Evolutionary conservation across 148 eudicot genomes (phyloP), one percentile per base, ranked within the genome.

Genomic region (Camellia lanceoleosa): DNA sequence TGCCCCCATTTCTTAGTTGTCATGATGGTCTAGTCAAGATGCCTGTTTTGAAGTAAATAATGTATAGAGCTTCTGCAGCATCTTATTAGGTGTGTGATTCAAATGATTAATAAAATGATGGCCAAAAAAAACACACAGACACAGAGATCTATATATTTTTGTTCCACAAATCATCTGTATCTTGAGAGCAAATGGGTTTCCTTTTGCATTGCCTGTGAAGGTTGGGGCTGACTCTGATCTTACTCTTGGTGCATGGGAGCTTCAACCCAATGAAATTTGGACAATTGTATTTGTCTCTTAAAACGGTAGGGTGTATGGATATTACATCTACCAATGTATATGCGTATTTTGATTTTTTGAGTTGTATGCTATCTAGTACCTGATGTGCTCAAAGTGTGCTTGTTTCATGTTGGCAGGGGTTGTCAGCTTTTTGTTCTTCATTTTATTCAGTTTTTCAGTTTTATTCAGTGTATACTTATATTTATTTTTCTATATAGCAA

Each of bases 241-340:
- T 85, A 81, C 80, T 83, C 87, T 86, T 55, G 87, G 88, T 86
- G 87, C 87, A 64, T 86, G 82, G 91, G 91, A 86, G 91, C 91
- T 84, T 81, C 89, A 23, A 76, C 82, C 83, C 87, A 86, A 78
- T 87, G 84, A 79, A 80, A 83, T 54, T 84, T 88, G 90, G 85
- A 86, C 83, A 82, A 42, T 81, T 65, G 72, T 85, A 73, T 83
- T 75, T 80, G 62, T 86, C 86, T 80, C 87, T 80, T 80, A 68
- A 78, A 71, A 88, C 84, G 91, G 91, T 88, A 85, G 89, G 89
- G 80, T 70, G 83, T 82, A 78, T 77, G 78, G 47, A 80, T 82
- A 78, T 81, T 81, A 65, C 75, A 81, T 43, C 54, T 78, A 74
- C 78, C 56, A 2, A 16, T 14, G 63, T 78, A 19, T 71, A 20